Evolutionary conservation across 441 rosid species (phyloP).

Genomic region (Adansonia gregorii): DNA sequence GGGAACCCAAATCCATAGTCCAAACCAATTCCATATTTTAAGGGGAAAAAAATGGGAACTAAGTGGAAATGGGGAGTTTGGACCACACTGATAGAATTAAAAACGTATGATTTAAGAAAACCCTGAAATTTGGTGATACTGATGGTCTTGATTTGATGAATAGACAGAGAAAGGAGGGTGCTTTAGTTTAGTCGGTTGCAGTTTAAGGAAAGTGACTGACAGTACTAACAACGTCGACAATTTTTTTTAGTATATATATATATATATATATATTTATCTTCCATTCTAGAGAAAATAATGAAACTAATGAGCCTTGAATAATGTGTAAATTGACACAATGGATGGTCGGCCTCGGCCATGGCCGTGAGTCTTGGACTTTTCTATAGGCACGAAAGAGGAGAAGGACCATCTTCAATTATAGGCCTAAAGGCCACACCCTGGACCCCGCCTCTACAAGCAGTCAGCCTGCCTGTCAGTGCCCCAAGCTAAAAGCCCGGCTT

Average conservation of each 20-base stretch:
- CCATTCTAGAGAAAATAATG: not conserved
- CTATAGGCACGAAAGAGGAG: not conserved
- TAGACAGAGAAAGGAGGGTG: not conserved
- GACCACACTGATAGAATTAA: not conserved
- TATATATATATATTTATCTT: not conserved
- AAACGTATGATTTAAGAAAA: not conserved
- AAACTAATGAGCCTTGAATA: no score
- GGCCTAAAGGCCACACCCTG: not conserved
- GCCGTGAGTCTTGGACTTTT: constrained; percentile 6
- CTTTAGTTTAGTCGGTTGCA: not conserved
- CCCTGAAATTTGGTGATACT: not conserved
- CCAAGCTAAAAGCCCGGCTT: not conserved
- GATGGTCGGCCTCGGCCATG: not conserved
- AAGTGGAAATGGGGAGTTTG: not conserved
- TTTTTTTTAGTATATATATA: not conserved
- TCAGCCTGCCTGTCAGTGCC: not conserved
- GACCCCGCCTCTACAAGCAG: not conserved
- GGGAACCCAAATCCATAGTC: constrained; percentile 1
- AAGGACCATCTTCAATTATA: not conserved
- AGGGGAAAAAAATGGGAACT: no score
- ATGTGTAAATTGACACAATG: not conserved
- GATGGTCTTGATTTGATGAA: not conserved
- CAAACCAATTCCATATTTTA: constrained; percentile 1
- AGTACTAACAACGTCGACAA: not conserved
- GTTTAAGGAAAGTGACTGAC: constrained; percentile 16